Conservation (phyloP, 106 monocot genomes). For the Allium fistulosum region DNA sequence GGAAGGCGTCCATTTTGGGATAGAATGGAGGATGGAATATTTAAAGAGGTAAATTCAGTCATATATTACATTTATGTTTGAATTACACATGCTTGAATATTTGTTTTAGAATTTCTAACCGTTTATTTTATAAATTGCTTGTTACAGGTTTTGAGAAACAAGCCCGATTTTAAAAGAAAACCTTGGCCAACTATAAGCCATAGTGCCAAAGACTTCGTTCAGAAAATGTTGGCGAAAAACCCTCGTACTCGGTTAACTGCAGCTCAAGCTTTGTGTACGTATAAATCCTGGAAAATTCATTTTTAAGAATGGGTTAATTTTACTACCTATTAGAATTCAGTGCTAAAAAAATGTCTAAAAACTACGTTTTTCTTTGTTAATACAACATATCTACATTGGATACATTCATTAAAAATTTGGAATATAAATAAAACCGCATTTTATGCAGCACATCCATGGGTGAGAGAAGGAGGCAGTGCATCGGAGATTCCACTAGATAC, state of each 20-base stretch:
- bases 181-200: slow-evolving; percentile 83
- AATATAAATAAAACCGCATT: background rate
- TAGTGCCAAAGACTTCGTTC: slow-evolving; percentile 84
- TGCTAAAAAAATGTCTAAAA: too few species aligned
- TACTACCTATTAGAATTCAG: too few species aligned
- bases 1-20: slow-evolving; percentile 96
- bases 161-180: slow-evolving; percentile 85
- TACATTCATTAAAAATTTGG: too few species aligned
- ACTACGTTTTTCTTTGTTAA: too few species aligned
- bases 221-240: slow-evolving; percentile 78
- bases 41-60: slow-evolving; percentile 57
- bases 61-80: background rate
- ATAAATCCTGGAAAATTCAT: background rate
- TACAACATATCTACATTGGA: too few species aligned
- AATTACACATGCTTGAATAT: background rate
- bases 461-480: slow-evolving; percentile 86
- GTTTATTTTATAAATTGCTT: background rate
- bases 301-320: too few species aligned
- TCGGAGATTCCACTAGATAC: slow-evolving; percentile 91
- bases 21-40: slow-evolving; percentile 89
- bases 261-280: slow-evolving; percentile 95
- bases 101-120: background rate
- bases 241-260: slow-evolving; percentile 78
- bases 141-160: slow-evolving; percentile 74
- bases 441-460: slow-evolving; percentile 86